Percentiles rank a stretch among this genome's conserved stretches.
Conservation (phyloP, 1,284 basidiomycete genomes). For the Cerioporus squamosus region DNA sequence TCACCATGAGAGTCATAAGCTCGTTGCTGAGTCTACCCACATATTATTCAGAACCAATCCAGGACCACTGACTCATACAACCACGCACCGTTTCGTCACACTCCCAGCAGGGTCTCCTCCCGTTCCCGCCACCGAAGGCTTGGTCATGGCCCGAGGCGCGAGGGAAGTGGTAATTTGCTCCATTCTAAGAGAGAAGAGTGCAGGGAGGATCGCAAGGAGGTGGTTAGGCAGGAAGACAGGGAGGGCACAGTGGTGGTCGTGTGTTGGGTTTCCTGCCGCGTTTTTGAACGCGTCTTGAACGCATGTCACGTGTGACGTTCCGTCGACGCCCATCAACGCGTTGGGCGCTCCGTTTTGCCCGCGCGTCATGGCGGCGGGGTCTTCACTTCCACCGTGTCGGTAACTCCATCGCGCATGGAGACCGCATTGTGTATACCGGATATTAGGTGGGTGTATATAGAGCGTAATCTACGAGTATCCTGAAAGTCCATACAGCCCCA, state of each 20-base stretch:
- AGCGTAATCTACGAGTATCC: too few species aligned
- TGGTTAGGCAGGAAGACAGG: slow-evolving; percentile 3
- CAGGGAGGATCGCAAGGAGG: neutral
- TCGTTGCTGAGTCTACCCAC: slow-evolving; percentile 69
- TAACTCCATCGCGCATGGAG: too few species aligned
- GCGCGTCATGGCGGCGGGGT: neutral
- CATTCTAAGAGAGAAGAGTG: slow-evolving; percentile 43
- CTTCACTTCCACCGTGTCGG: too few species aligned
- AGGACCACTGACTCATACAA: slow-evolving; percentile 7
- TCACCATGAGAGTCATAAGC: slow-evolving; percentile 84
- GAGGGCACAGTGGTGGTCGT: slow-evolving; percentile 17
- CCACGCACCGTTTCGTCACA: slow-evolving; percentile 74
- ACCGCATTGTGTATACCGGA: too few species aligned
- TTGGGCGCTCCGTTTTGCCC: neutral
- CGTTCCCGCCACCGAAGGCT: slow-evolving; percentile 51
- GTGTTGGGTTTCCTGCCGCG: slow-evolving; percentile 15
- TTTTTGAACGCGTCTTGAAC: slow-evolving; percentile 31
- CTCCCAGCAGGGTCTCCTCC: slow-evolving; percentile 66
- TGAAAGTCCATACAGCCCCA: slow-evolving; percentile 1
- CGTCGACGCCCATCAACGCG: neutral
- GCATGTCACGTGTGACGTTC: slow-evolving; percentile 18
- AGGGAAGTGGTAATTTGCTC: slow-evolving; percentile 75
- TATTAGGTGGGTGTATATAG: too few species aligned
- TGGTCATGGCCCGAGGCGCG: slow-evolving; percentile 59
- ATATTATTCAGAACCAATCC: neutral